Evolutionary conservation across 371 early-diverging fungal species (phyloP).

Genomic region (Lichtheimia corymbifera): DNA sequence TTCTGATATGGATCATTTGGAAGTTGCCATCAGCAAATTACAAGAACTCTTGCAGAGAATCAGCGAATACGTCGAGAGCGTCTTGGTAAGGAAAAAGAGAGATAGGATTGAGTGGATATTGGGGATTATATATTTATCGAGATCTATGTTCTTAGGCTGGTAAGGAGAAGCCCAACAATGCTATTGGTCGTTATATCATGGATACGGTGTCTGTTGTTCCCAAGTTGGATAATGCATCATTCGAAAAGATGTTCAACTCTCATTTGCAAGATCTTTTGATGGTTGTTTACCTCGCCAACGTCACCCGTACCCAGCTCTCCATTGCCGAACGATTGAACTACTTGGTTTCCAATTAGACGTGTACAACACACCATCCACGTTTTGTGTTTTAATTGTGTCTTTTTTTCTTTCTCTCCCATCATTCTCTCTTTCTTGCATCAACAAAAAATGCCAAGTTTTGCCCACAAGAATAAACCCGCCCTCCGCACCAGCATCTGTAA

Average conservation of each 20-base stretch:
- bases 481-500: too few relatives aligned
- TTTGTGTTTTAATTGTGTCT: constrained; percentile 1
- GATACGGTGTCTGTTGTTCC: constrained; percentile 92
- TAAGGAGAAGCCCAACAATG: constrained; percentile 68
- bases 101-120: too few relatives aligned
- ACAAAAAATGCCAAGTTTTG: too few relatives aligned
- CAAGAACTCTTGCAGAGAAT: constrained; percentile 86
- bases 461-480: too few relatives aligned
- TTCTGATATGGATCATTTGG: constrained; percentile 91
- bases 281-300: constrained; percentile 93
- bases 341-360: constrained; percentile 54
- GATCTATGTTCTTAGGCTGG: constrained; percentile 42
- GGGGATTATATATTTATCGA: neutral
- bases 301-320: constrained; percentile 92
- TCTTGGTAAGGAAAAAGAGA: constrained; percentile 58
- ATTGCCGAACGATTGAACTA: constrained; percentile 89
- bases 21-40: constrained; percentile 75
- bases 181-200: constrained; percentile 91
- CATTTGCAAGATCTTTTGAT: constrained; percentile 93
- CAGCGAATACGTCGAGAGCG: constrained; percentile 79
- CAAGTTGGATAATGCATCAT: constrained; percentile 80
- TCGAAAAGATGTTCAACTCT: constrained; percentile 90
- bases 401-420: neutral
- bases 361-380: neutral
- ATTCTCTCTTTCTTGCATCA: neutral